Evolutionary conservation across 805 yeast genomes (phyloP), one percentile per base, ranked within the genome.

Genomic region (Ogataea paradorogensis): DNA sequence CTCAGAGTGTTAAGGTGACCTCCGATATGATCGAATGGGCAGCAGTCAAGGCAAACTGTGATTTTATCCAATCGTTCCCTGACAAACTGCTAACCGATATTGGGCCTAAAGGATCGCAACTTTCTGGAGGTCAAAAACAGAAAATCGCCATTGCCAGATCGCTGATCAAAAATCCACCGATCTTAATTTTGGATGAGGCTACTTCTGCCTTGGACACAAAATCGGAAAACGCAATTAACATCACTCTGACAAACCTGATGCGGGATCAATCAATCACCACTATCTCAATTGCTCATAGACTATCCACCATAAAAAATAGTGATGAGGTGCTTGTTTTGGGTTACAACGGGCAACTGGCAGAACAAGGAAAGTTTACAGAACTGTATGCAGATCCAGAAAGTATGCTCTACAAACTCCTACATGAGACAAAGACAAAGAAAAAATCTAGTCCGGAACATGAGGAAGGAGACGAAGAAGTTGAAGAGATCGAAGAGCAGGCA

Each of bases 131-230:
- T 9, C 90, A 83, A 59, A 81, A 82, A 56, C 90, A 83, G 63
- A 71, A 88, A 50, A 67, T 83, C 29, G 89, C 89, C 7, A 80
- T 83, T 60, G 90, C 90, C 0, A 66, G 90, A 46, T 86, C 87
- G 1, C 64, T 83, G 45, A 76, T 82, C 41, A 79, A 84, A 45
- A 70, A 76, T 42, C 90, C 90, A 7, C 67, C 74, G 32, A 69
- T 83, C 15, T 62, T 82, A 48, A 70, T 82, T 4, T 64, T 82
- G 40, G 90, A 82, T 51, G 90, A 82, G 59, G 96, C 97, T 7
- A 91, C 98, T 0, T 86, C 96, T 27, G 98, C 97, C 0, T 68
- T 91, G 28, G 98, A 91, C 55, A 77, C 93, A 22, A 87, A 84
- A 40, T 82, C 90, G 54, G 98, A 91, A 57, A 80, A 82, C 49